phyloP scores from a whole-genome alignment of 495 filamentous ascomycete genomes.

The Sphaerosporella brunnea region DNA sequence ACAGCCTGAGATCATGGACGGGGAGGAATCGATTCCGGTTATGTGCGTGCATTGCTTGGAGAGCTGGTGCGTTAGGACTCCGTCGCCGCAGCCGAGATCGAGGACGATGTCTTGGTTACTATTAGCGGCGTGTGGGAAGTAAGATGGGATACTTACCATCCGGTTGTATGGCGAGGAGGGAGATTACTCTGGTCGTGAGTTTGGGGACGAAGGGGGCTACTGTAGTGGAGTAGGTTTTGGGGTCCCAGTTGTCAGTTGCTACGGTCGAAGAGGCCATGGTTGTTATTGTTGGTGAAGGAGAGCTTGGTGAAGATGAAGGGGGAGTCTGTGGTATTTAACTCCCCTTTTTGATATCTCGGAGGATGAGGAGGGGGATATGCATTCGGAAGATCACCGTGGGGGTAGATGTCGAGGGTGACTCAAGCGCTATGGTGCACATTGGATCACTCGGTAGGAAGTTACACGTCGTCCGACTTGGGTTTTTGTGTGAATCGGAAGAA shows the following conservation, averaged over 20 bases:
- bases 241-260: constrained; percentile 15
- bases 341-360: no score
- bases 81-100: constrained; percentile 64
- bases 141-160: constrained; percentile 7
- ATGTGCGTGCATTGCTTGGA: constrained; percentile 33
- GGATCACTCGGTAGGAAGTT: no score
- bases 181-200: constrained; percentile 45
- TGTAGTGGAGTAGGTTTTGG: constrained; percentile 11
- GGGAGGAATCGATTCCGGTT: constrained; percentile 48
- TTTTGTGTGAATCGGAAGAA: no score
- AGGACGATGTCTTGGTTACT: constrained; percentile 38
- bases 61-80: constrained; percentile 43
- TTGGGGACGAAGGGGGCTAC: constrained; percentile 53
- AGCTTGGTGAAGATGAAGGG: no score
- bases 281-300: no score
- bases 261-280: not conserved
- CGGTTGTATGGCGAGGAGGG: constrained; percentile 43
- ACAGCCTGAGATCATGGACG: constrained; percentile 45
- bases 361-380: no score
- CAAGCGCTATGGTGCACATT: no score
- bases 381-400: no score
- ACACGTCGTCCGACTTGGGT: no score
- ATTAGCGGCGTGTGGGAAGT: not conserved
- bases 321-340: no score
- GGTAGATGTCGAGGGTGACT: no score